Evolutionary conservation across 2,329 filamentous ascomycete genomes (phyloP), one percentile per base, ranked within the genome.

Genomic region (Xylaria hypoxylon): DNA sequence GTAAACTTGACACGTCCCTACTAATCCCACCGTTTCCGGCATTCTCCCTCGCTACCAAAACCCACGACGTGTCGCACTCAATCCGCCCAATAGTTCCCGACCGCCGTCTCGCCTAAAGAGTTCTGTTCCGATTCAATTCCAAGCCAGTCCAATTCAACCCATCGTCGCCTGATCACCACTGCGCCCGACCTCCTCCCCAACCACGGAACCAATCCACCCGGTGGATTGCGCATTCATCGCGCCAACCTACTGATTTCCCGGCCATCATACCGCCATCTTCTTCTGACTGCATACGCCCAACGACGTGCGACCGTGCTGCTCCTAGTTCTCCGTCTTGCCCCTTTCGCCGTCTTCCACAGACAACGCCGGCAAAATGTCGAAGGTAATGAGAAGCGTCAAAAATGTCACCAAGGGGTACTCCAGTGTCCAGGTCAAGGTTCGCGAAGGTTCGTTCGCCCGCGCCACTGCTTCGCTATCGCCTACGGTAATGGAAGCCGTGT

Each of bases 401-500:
- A 99, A 98, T 86, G 95, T 99, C 81, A 98, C 96, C 80, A 99
- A 98, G 85, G 96, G 96, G 75, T 99, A 99, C 80, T 97, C 95
- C 40, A 90, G 87, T 72, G 93, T 96, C 76, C 95, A 99, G 86
- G 93, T 98, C 80, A 98, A 98, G 85, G 96, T 99, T 80, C 90
- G 94, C 84, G 95, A 97, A 92, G 94, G 94, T 97, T 83, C 40
- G 76, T 73, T 65, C 52, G 24, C 56, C 24, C 42, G 55, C 63
- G 51, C 40, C 61, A 28, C 45, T 40, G 52, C 40, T 28, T 33
- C 19, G 26, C 22, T 28, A 38, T 53, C 42, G 19, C 19, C 82
- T 40, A 22, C 64, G 50, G 67, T 42, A 10, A 45, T 48, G 47
- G 44, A 58, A 59, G 51, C 26, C 17, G 19, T 24, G 53, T 51